These are phyloP conservation scores for Botrytis sinoallii DNA, from an alignment of 2,329 filamentous ascomycete species.

Conservation along the genomic window DNA sequence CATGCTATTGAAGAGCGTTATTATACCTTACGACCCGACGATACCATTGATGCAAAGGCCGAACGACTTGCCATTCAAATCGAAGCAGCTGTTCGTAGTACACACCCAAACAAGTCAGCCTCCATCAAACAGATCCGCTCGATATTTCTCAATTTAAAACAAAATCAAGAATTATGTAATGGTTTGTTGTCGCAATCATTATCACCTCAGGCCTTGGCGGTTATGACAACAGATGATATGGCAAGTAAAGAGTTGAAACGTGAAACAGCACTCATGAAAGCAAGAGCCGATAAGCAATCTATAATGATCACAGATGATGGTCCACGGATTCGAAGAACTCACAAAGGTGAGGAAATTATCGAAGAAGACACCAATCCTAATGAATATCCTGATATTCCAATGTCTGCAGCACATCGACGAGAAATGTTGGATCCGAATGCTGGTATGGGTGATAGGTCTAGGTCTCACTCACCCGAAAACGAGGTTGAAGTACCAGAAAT, in stretches of 20 bases:
- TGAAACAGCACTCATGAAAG: slow-evolving; percentile 73
- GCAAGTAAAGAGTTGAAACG: slow-evolving; percentile 85
- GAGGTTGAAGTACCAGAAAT: slow-evolving; percentile 36
- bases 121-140: slow-evolving; percentile 66
- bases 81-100: slow-evolving; percentile 66
- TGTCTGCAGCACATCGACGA: slow-evolving; percentile 38
- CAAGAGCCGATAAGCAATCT: slow-evolving; percentile 76
- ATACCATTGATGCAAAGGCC: slow-evolving; percentile 61
- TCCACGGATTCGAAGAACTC: slow-evolving; percentile 80
- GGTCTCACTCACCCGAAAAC: slow-evolving; percentile 40
- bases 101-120: slow-evolving; percentile 51
- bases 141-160: slow-evolving; percentile 83
- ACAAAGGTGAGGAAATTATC: slow-evolving; percentile 91
- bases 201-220: slow-evolving; percentile 72
- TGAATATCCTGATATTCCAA: slow-evolving; percentile 29
- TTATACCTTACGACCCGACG: slow-evolving; percentile 60
- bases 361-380: slow-evolving; percentile 62
- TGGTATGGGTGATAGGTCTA: slow-evolving; percentile 36
- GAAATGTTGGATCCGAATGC: slow-evolving; percentile 40
- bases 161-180: slow-evolving; percentile 74
- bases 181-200: slow-evolving; percentile 71
- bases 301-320: slow-evolving; percentile 72
- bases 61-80: slow-evolving; percentile 74
- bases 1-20: slow-evolving; percentile 63
- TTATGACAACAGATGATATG: slow-evolving; percentile 87